Percentiles rank a stretch among this genome's conserved stretches.
phyloP scores from a whole-genome alignment of 257 asterid species.

The Solanum pinnatisectum region DNA sequence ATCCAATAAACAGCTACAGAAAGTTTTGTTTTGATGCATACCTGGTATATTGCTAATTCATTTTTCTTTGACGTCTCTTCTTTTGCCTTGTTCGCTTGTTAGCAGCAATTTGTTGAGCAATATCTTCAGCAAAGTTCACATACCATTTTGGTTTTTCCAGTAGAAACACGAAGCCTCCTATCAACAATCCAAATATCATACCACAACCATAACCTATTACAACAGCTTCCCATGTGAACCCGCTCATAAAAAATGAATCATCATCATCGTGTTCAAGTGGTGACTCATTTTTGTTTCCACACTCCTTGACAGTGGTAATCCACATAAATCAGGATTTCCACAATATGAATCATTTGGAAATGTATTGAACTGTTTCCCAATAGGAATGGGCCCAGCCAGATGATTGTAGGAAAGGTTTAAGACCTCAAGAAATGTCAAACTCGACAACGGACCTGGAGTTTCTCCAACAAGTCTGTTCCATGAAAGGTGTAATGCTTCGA shows the following conservation, averaged over 20 bases:
- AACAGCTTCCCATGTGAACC: not conserved
- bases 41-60: too few species aligned
- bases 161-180: not conserved
- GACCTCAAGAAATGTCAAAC: not conserved
- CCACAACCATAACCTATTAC: not conserved
- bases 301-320: not conserved
- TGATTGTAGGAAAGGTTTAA: too few species aligned
- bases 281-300: not conserved
- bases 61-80: too few species aligned
- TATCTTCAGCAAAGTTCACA: too few species aligned
- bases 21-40: too few species aligned
- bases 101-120: too few species aligned
- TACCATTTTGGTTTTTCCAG: too few species aligned
- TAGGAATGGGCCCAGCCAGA: not conserved
- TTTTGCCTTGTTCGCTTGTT: too few species aligned
- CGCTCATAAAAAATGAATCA: not conserved
- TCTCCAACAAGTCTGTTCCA: too few species aligned
- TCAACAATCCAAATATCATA: not conserved
- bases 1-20: too few species aligned
- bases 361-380: not conserved
- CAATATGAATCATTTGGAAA: not conserved
- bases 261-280: not conserved
- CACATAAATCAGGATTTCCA: not conserved
- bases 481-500: too few species aligned
- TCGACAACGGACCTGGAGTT: not conserved